Evolutionary conservation across 257 asterid genomes (phyloP), one percentile per base, ranked within the genome.

Genomic region (Asclepias syriaca): DNA sequence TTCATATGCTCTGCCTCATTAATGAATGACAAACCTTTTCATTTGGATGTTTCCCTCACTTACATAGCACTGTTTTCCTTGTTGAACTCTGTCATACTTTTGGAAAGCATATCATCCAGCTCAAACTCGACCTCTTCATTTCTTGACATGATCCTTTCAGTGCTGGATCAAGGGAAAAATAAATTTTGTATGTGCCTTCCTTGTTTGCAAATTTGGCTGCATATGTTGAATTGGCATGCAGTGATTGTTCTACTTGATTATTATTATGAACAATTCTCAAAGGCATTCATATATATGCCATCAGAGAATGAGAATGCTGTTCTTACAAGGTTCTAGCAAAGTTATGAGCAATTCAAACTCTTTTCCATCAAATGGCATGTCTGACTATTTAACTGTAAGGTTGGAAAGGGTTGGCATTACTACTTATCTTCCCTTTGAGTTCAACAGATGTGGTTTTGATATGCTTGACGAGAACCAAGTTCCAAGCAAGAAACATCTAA

Each of bases 151-250:
- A 77, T 73, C 48, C 63, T 85, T 70, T 79, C 85, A 32, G 75
- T 82, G 73, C 79, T 84, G 66, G 87, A 81, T 75, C 71, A 55
- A 77, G 86, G 79, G 78, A 87, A 80, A 81, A 84, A 75, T 74
- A 83, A 57, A 61, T 73, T 86, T 68, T 81, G 64, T 78, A 71
- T 89, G 74, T 85, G 87, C 59, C 78, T 88, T 71, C 85, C 96
- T 74, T 81, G 76, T 77, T 72, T 89, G 77, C 84, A 87, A 82
- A 59, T 89, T 70, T 91, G 99, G 99, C 80, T 89, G 69, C 85
- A 91, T 85, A 75, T 84, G 70, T 78, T 71, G 78, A 97, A 94
- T 77, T 94, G 99, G 97, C 74, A 67, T 78, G 86, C 81, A 80
- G 77, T 94, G 72, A 79, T 86, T 48, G 74, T 79, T 69, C 70